These are phyloP conservation scores for Diaporthe citri DNA, from an alignment of 2,329 filamentous ascomycete species.

Conservation along the genomic window DNA sequence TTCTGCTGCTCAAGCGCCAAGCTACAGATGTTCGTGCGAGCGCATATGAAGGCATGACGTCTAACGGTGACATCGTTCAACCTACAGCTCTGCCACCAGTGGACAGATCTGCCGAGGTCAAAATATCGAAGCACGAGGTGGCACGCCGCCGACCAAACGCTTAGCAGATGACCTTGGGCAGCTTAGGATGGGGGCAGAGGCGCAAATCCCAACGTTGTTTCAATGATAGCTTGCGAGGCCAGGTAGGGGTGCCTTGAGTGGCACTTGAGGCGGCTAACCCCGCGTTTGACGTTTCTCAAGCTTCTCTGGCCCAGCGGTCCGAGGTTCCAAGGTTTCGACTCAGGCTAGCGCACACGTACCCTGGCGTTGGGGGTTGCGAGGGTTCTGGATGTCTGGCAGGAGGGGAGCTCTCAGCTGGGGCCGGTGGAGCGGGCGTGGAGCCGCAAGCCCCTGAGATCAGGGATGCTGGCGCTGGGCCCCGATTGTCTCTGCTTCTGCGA, in stretches of 20 bases:
- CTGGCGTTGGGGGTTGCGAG: background rate
- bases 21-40: background rate
- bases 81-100: background rate
- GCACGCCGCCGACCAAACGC: background rate
- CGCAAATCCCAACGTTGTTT: background rate
- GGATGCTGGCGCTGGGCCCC: constrained; percentile 22
- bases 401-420: background rate
- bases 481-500: constrained; percentile 10
- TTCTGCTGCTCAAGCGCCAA: background rate
- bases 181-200: background rate
- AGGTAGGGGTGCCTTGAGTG: background rate
- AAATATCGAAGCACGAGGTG: background rate
- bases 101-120: background rate
- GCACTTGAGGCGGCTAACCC: constrained; percentile 19
- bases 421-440: constrained; percentile 16
- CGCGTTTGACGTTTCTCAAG: constrained; percentile 31
- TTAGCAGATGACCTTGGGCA: background rate
- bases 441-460: constrained; percentile 34
- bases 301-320: constrained; percentile 16
- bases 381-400: background rate
- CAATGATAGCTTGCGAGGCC: background rate
- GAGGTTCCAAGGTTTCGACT: constrained; percentile 1
- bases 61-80: background rate
- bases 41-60: background rate
- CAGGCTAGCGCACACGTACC: background rate